phyloP scores from a whole-genome alignment of 805 yeast genomes.

The Ogataea paraovalis region DNA sequence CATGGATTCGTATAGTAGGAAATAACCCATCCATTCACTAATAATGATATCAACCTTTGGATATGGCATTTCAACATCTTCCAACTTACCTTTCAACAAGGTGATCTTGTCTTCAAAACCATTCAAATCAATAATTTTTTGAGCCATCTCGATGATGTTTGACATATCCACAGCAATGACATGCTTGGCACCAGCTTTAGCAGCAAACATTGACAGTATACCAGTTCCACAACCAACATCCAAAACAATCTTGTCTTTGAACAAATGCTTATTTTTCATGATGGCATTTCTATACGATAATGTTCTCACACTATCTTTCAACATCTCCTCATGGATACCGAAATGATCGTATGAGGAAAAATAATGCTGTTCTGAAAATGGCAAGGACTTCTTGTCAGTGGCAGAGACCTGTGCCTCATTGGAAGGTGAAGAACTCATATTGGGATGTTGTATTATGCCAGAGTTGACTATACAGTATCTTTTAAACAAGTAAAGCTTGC shows the following conservation, averaged over 20 bases:
- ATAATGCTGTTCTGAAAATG: constrained; percentile 85
- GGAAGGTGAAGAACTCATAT: neutral
- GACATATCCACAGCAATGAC: constrained; percentile 98
- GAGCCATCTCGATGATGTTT: constrained; percentile 94
- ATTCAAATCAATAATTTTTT: constrained; percentile 75
- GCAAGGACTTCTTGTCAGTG: constrained; percentile 59
- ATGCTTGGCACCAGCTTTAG: constrained; percentile 97
- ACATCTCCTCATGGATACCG: constrained; percentile 98
- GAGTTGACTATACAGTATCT: no score
- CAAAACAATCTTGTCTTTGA: constrained; percentile 88
- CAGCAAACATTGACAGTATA: constrained; percentile 95
- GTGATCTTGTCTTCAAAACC: constrained; percentile 87
- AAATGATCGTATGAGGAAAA: constrained; percentile 94
- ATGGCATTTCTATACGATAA: constrained; percentile 89
- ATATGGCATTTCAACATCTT: constrained; percentile 84
- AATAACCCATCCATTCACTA: constrained; percentile 99
- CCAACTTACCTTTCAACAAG: constrained; percentile 85
- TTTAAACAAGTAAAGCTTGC: neutral
- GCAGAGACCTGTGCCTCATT: constrained; percentile 34
- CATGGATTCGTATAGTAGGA: constrained; percentile 94
- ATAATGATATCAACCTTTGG: constrained; percentile 90
- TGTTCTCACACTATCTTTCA: constrained; percentile 92
- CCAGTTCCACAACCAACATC: constrained; percentile 99
- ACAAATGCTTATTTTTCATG: constrained; percentile 79
- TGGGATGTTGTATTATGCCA: neutral